Evolutionary conservation across 1,139 yeast species (phyloP), one percentile per base, ranked within the genome.

Genomic region (Saccharomyces hybrid): DNA sequence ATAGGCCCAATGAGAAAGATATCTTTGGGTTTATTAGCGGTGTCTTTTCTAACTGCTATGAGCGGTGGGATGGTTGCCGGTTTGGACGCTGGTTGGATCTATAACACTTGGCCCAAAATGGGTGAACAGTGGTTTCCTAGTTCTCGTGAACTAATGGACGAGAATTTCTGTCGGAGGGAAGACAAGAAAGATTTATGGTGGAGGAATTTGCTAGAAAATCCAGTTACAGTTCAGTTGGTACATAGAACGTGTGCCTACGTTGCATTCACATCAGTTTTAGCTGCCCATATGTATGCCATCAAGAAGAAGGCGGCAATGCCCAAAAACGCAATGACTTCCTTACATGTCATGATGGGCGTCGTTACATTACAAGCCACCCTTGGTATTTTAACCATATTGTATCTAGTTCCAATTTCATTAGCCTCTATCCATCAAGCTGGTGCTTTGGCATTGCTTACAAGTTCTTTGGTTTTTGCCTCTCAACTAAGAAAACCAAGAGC

Each of bases 361-460:
- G 97, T 82, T 4, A 74, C 89, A 1, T 65, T 87, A 29, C 99
- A 95, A 73, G 96, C 86, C 2, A 74, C 88, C 0, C 76, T 95
- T 52, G 99, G 99, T 55, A 88, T 91, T 54, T 74, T 83, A 46
- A 93, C 99, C 0, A 78, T 95, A 65, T 72, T 91, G 47, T 91
- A 89, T 70, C 78, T 90, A 59, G 99, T 93, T 16, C 99, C 99
- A 42, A 84, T 88, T 46, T 88, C 96, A 16, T 73, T 93, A 52
- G 99, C 96, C 1, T 95, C 98, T 7, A 81, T 91, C 6, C 99
- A 95, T 70, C 99, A 95, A 75, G 97, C 97, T 12, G 98, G 99
- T 60, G 96, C 98, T 0, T 75, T 95, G 65, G 96, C 95, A 0
- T 77, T 95, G 54, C 76, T 95, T 63, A 93, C 99, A 0, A 78